phyloP scores from a whole-genome alignment of 441 rosid species.

The Croton laevigatus region DNA sequence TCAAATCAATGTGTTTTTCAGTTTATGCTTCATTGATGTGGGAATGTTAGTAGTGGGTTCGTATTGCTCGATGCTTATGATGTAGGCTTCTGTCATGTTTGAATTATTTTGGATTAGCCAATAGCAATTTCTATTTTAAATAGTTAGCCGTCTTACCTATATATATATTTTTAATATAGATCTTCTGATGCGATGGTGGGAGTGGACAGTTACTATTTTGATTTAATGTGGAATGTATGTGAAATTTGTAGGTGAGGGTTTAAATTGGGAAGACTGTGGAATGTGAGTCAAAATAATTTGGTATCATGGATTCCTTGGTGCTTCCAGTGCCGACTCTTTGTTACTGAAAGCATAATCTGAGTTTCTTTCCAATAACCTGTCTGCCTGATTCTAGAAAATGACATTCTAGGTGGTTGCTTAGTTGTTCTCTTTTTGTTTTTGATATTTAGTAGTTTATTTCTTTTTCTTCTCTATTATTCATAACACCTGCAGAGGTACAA shows the following conservation, averaged over 20 bases:
- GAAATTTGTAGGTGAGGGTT: not conserved
- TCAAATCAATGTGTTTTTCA: not conserved
- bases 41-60: not conserved
- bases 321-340: not conserved
- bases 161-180: not conserved
- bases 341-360: slow-evolving; percentile 1
- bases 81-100: not conserved
- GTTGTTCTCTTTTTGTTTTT: not conserved
- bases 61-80: not conserved
- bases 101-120: not conserved
- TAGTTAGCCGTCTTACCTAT: not conserved
- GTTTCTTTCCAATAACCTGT: not conserved
- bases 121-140: not conserved
- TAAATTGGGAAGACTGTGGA: too few relatives aligned
- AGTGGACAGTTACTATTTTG: not conserved
- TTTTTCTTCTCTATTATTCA: not conserved
- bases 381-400: too few relatives aligned
- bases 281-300: too few relatives aligned
- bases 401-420: not conserved
- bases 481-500: not conserved
- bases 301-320: not conserved
- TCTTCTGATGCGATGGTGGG: too few relatives aligned
- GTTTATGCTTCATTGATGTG: not conserved
- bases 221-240: not conserved
- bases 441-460: not conserved